Base-by-base conservation (phyloP, 2,329 filamentous ascomycete genomes). In the Drechslerella dactyloides region DNA sequence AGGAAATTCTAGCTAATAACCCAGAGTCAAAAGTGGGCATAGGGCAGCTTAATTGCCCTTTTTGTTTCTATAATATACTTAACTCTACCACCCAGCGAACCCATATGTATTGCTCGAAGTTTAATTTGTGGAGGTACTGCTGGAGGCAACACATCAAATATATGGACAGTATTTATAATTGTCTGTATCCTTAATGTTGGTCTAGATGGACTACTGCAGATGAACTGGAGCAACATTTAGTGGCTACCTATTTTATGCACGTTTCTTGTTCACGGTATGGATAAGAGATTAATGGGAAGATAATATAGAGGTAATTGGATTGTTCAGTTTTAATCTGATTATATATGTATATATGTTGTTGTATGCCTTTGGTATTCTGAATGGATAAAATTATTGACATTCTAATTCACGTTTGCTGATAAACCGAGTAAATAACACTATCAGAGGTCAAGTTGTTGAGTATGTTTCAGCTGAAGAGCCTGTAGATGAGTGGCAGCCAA, bases 81-180 rank as follows among this genome's bases (percentile, higher is more conserved):
- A 54, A 35, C 27, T 54, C 51, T 33, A 13, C 30, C 3, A 21
- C 30, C 27, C 33, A 27, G 30, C 24, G 51, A 27, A 54, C n/a
- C 11, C 27, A 54, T 27, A 54, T 27, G 19, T 54, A 54, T 27
- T n/a, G 51, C 24, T 54, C 51, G 15, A 54, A 35, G 27, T 54
- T 30, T 17, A 54, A 54, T 27, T 30, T 54, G 51, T 54, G 51
- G 51, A 54, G 51, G 35, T 27, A 54, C 27, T 54, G 51, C 35
- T n/a, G 24, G 27, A 54, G 30, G 30, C 51, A 54, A 27, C 23
- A 54, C 51, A 21, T 54, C 19, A 54, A 33, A 54, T 33, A 35
- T n/a, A 15, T 33, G n/a, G 35, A 30, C 51, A 27, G 17, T 3
- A 21, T 33, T 35, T 35, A 54, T 54, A 21, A 21, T 13, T 54